A percentile compares a stretch with the other conserved stretches of the same genome.
These are phyloP conservation scores for Neurospora tetraspora DNA, from an alignment of 495 filamentous ascomycete genomes.

Conservation along the genomic window DNA sequence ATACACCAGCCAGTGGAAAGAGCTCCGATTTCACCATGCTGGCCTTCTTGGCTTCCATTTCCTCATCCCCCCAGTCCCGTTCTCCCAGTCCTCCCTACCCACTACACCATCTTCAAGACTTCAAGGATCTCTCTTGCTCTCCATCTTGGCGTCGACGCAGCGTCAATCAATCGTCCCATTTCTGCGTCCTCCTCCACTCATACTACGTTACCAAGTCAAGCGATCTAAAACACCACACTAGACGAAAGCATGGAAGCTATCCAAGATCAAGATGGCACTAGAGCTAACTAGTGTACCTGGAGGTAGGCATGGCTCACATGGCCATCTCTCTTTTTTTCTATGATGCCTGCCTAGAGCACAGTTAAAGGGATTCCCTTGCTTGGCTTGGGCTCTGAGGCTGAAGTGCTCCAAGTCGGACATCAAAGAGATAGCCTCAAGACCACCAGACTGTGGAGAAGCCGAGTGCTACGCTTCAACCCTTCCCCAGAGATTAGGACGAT, in stretches of 20 bases:
- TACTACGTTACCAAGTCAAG: background rate
- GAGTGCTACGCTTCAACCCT: conserved; percentile 1
- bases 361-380: background rate
- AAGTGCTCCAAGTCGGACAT: background rate
- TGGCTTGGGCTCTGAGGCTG: background rate
- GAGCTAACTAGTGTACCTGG: background rate
- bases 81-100: background rate
- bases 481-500: background rate
- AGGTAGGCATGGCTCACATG: background rate
- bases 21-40: background rate
- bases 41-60: background rate
- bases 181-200: background rate
- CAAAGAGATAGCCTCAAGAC: background rate
- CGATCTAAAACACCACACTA: background rate
- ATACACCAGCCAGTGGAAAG: background rate
- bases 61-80: background rate
- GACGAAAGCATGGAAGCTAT: background rate
- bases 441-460: conserved; percentile 6
- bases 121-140: background rate
- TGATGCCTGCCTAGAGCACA: background rate
- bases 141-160: background rate
- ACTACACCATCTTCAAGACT: background rate
- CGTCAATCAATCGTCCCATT: background rate
- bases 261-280: background rate
- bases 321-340: background rate